Evolutionary conservation across 2,329 filamentous ascomycete species (phyloP).

Genomic region (Drechslera avenae): DNA sequence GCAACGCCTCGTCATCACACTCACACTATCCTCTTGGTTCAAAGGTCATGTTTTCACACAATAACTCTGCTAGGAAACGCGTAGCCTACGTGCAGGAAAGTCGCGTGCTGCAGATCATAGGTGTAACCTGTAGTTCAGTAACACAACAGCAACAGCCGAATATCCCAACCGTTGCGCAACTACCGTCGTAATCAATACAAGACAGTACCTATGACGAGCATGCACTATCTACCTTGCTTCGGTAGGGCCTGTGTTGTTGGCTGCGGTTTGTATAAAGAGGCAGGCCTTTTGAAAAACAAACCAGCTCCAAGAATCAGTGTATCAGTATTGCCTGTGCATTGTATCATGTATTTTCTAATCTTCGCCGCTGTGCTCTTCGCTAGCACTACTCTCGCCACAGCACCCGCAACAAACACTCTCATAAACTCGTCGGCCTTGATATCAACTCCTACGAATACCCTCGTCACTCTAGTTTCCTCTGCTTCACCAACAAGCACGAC

Average conservation of each 20-base stretch:
- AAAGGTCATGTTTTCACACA: neutral
- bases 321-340: neutral
- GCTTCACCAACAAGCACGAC: neutral
- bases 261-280: neutral
- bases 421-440: neutral
- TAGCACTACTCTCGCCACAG: slow-evolving; percentile 3
- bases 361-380: slow-evolving; percentile 13
- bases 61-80: neutral
- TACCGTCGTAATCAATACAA: slow-evolving; percentile 6
- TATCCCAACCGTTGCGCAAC: slow-evolving; percentile 9
- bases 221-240: slow-evolving; percentile 10
- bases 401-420: neutral
- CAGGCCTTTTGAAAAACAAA: neutral
- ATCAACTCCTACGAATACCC: neutral
- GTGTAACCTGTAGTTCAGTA: slow-evolving; percentile 20
- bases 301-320: neutral
- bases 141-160: slow-evolving; percentile 15
- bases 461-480: neutral
- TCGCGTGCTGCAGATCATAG: slow-evolving; percentile 24
- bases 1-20: slow-evolving; percentile 1
- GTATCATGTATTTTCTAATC: slow-evolving; percentile 14
- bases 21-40: slow-evolving; percentile 5
- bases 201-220: slow-evolving; percentile 6
- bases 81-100: slow-evolving; percentile 22
- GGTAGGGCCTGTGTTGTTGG: neutral